phyloP scores from a whole-genome alignment of 1,284 basidiomycete species.

The Ustanciosporium gigantosporum region DNA sequence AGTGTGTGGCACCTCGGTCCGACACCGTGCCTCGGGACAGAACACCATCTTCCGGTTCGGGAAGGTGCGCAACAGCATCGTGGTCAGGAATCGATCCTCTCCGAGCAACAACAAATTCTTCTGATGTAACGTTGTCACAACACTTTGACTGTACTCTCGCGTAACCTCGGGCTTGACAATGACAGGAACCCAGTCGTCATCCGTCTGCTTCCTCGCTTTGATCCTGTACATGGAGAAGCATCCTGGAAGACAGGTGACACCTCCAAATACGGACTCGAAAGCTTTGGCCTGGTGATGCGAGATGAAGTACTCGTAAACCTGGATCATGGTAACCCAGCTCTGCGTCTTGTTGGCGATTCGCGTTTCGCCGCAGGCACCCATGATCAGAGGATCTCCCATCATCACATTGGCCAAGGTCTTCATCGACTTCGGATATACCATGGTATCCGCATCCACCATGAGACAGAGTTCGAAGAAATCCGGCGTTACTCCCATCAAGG shows the following conservation, averaged over 20 bases:
- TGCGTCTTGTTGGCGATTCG: conserved; percentile 92
- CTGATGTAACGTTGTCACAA: conserved; percentile 92
- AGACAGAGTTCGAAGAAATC: conserved; percentile 97
- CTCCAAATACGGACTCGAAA: conserved; percentile 98
- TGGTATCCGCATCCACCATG: conserved; percentile 96
- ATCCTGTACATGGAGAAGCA: conserved; percentile 99
- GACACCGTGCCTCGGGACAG: conserved; percentile 89
- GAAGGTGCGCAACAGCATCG: conserved; percentile 77
- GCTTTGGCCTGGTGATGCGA: conserved; percentile 97
- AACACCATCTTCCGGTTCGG: conserved; percentile 97
- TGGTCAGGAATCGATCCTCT: conserved; percentile 92
- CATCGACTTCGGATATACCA: conserved; percentile 54
- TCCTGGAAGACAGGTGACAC: conserved; percentile 97
- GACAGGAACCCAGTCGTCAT: conserved; percentile 96
- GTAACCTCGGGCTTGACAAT: conserved; percentile 97
- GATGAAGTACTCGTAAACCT: conserved; percentile 99
- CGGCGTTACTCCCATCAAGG: conserved; percentile 97
- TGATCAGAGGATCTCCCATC: conserved; percentile 97
- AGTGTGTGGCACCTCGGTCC: conserved; percentile 94
- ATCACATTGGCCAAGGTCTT: conserved; percentile 70
- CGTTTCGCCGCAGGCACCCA: conserved; percentile 99
- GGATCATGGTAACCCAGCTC: conserved; percentile 97
- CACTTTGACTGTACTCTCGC: conserved; percentile 91
- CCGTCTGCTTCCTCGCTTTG: conserved; percentile 79
- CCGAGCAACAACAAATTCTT: conserved; percentile 95